Conservation (phyloP, 202 grass and related monocot species). For the Thinopyrum obtusiflorum region DNA sequence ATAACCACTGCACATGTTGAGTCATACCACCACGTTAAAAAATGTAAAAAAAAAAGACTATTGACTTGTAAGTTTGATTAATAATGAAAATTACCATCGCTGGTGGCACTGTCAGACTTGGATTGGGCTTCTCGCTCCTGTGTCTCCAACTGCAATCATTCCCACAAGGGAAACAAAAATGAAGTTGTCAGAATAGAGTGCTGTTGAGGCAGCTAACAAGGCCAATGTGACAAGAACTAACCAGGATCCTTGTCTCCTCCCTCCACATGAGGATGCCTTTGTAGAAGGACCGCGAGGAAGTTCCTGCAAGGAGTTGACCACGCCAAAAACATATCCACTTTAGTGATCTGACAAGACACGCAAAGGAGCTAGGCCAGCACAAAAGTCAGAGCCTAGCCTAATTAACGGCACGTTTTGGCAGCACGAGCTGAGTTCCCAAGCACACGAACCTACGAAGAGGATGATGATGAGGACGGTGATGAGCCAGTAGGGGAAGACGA, state of each 20-base stretch:
- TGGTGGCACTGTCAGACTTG: constrained; percentile 9
- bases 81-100: constrained; percentile 20
- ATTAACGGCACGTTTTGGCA: neutral
- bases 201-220: neutral
- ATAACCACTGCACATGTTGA: constrained; percentile 51
- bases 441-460: constrained; percentile 68
- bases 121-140: constrained; percentile 46
- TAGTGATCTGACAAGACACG: neutral
- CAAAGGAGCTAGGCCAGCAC: neutral
- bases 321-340: neutral
- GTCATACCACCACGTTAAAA: neutral
- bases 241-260: constrained; percentile 79
- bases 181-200: neutral
- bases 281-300: constrained; percentile 91
- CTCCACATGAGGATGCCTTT: constrained; percentile 94
- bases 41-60: constrained; percentile 9
- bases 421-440: neutral
- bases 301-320: constrained; percentile 54
- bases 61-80: neutral
- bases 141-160: constrained; percentile 60
- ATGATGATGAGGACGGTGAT: constrained; percentile 96
- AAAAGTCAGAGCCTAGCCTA: neutral
- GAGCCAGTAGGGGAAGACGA: constrained; percentile 96
- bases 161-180: neutral
- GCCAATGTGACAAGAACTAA: constrained; percentile 31